Conservation (phyloP, 106 monocot genomes). For the Allium fistulosum region DNA sequence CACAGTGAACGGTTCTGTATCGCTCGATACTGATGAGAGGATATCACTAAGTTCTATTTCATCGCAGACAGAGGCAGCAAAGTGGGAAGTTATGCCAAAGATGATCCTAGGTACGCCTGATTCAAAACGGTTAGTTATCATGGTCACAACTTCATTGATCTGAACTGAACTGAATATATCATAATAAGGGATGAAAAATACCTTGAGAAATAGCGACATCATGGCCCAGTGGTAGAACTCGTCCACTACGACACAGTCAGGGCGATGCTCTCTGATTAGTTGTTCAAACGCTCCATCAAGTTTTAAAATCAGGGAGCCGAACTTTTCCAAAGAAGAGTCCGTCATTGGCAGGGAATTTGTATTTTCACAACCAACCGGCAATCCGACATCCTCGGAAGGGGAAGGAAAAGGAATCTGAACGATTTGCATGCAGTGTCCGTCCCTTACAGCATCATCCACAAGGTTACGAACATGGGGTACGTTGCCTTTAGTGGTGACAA, state of each 20-base stretch:
- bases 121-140: too few relatives aligned
- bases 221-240: slow-evolving; percentile 22
- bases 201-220: slow-evolving; percentile 12
- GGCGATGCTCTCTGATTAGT: slow-evolving; percentile 3
- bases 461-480: slow-evolving; percentile 7
- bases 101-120: background rate
- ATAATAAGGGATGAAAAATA: slow-evolving; percentile 5
- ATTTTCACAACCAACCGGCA: slow-evolving; percentile 22
- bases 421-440: background rate
- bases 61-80: slow-evolving; percentile 7
- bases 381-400: background rate
- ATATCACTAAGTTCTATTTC: background rate
- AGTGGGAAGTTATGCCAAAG: slow-evolving; percentile 20
- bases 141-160: too few relatives aligned
- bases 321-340: background rate
- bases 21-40: background rate
- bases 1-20: slow-evolving; percentile 10
- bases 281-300: slow-evolving; percentile 12
- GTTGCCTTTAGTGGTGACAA: slow-evolving; percentile 35
- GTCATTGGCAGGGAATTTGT: background rate
- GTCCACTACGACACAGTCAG: slow-evolving; percentile 24
- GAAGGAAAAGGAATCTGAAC: slow-evolving; percentile 28
- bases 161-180: too few relatives aligned
- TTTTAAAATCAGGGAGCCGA: background rate
- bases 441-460: slow-evolving; percentile 5